These are phyloP conservation scores for Silene vulgaris DNA, from an alignment of 179 eudicot species.

Conservation along the genomic window DNA sequence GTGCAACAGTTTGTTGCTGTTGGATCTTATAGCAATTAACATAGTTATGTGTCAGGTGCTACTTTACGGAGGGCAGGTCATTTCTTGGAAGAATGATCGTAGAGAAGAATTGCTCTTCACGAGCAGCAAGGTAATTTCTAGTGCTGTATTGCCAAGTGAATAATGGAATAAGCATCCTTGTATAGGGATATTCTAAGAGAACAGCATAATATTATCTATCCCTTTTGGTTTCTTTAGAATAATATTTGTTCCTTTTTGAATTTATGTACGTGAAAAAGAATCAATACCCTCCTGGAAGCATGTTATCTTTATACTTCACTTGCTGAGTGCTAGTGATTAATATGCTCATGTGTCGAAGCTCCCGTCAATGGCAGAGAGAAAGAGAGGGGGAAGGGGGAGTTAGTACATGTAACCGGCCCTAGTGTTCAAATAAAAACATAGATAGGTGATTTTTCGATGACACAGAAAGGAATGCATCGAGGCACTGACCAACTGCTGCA, in stretches of 20 bases:
- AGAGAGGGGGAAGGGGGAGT: too few species aligned
- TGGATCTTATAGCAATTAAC: not conserved
- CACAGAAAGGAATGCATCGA: too few species aligned
- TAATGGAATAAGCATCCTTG: constrained; percentile 4
- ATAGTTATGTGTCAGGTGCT: constrained; percentile 39
- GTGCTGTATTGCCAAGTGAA: constrained; percentile 7
- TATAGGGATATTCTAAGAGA: constrained; percentile 9
- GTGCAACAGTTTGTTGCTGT: not conserved
- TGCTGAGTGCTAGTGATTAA: constrained; percentile 1
- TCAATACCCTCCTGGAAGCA: constrained; percentile 9
- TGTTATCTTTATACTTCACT: not conserved
- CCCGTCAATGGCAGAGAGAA: not conserved
- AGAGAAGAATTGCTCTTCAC: constrained; percentile 59
- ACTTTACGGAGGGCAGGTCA: constrained; percentile 53
- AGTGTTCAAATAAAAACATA: too few species aligned
- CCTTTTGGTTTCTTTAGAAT: not conserved
- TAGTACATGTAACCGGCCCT: too few species aligned
- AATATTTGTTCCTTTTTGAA: not conserved
- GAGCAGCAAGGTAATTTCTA: constrained; percentile 51
- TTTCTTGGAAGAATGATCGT: constrained; percentile 60
- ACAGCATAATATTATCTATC: not conserved
- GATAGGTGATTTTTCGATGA: too few species aligned
- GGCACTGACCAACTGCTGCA: too few species aligned
- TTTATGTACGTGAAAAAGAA: constrained; percentile 6
- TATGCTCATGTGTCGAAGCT: constrained; percentile 1